Conservation (phyloP, 2,329 filamentous ascomycete species). For the Lachnum nothofagi region DNA sequence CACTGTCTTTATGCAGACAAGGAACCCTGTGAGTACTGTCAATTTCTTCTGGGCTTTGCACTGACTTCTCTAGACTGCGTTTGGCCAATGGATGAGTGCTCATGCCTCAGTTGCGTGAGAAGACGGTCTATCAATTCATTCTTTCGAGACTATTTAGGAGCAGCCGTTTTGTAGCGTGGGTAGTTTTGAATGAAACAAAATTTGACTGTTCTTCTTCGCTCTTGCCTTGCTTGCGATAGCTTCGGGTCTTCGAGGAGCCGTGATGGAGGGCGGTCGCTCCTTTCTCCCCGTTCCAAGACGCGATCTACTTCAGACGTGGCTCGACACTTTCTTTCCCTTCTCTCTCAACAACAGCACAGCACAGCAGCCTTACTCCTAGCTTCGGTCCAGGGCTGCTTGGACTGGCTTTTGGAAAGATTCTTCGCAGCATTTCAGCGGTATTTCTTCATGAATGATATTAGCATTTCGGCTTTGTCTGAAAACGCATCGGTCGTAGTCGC, state of each 20-base stretch:
- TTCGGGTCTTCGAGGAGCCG: too few relatives aligned
- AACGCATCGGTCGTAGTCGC: too few relatives aligned
- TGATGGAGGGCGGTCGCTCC: background rate
- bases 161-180: background rate
- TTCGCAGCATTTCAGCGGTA: background rate
- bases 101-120: slow-evolving; percentile 24
- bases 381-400: background rate
- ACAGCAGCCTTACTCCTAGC: slow-evolving; percentile 15
- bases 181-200: background rate
- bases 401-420: background rate
- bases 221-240: too few relatives aligned
- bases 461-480: too few relatives aligned
- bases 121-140: background rate
- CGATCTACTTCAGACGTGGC: too few relatives aligned
- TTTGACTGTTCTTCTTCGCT: background rate
- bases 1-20: slow-evolving; percentile 86
- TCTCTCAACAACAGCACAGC: slow-evolving; percentile 5
- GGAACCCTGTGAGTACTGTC: slow-evolving; percentile 61
- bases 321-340: background rate
- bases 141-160: slow-evolving; percentile 2
- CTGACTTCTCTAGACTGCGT: slow-evolving; percentile 20
- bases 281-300: too few relatives aligned
- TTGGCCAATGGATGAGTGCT: slow-evolving; percentile 29
- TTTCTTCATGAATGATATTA: slow-evolving; percentile 5
- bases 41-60: background rate